Evolutionary conservation across 1,284 basidiomycete species (phyloP).

Genomic region (Leucoagaricus sp.): DNA sequence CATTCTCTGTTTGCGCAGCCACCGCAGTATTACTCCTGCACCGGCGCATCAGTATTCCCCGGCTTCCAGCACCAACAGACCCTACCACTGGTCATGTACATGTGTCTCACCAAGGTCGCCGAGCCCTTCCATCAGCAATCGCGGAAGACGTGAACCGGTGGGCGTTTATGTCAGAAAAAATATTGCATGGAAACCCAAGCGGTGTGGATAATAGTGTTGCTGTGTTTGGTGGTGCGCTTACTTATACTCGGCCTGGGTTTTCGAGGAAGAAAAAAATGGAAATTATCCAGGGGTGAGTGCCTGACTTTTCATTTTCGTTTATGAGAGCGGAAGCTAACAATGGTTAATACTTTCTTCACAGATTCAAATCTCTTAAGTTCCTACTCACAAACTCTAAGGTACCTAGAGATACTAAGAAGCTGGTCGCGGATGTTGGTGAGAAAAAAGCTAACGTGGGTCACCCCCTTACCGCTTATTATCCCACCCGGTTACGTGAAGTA

Average conservation of each 20-base stretch:
- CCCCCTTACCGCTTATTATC: constrained; percentile 5
- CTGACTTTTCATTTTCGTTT: constrained; percentile 17
- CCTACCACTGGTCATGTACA: constrained; percentile 53
- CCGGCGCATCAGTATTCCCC: constrained; percentile 57
- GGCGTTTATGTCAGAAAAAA: constrained; percentile 96
- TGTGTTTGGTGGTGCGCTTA: constrained; percentile 91
- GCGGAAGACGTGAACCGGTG: constrained; percentile 88
- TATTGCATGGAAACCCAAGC: constrained; percentile 96
- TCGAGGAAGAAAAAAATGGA: constrained; percentile 81
- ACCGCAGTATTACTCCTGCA: constrained; percentile 80
- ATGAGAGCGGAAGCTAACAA: constrained; percentile 8
- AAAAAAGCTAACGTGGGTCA: constrained; percentile 65
- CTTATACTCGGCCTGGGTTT: constrained; percentile 85
- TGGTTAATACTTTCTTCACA: constrained; percentile 23
- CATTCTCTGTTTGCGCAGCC: constrained; percentile 88
- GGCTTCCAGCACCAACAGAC: constrained; percentile 47
- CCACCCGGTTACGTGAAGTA: constrained; percentile 7
- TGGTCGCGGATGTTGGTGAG: constrained; percentile 86
- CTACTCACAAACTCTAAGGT: constrained; percentile 93
- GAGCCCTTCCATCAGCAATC: constrained; percentile 55
- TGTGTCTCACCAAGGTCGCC: constrained; percentile 64
- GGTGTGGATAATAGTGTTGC: constrained; percentile 97
- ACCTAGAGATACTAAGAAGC: constrained; percentile 90
- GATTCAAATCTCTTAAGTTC: constrained; percentile 66
- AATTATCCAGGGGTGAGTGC: constrained; percentile 76